These are phyloP conservation scores for Pleurotus cornucopiae DNA, from an alignment of 768 basidiomycete species.

Conservation along the genomic window DNA sequence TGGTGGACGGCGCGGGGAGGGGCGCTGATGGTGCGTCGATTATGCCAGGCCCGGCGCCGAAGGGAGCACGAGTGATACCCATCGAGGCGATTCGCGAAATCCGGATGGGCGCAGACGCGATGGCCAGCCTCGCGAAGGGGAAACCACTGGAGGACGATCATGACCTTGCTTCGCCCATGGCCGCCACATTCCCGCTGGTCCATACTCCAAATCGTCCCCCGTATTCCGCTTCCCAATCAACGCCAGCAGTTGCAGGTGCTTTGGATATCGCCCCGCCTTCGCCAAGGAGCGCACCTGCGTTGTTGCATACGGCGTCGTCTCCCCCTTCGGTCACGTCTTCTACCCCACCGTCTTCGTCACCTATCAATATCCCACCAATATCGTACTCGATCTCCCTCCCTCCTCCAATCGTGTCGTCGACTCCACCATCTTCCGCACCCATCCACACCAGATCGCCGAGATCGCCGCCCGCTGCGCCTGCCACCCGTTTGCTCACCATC, in stretches of 20 bases:
- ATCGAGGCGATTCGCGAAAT: slow-evolving; percentile 88
- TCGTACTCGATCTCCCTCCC: not conserved
- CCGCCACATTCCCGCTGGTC: not conserved
- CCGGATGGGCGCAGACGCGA: slow-evolving; percentile 64
- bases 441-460: not conserved
- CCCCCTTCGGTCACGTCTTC: not conserved
- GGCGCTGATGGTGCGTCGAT: slow-evolving; percentile 20
- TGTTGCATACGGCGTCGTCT: not conserved
- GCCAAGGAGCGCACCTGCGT: not conserved
- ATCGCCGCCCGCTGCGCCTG: not conserved
- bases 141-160: not conserved
- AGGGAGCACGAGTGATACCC: slow-evolving; percentile 47
- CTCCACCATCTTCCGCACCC: not conserved
- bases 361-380: not conserved
- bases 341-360: not conserved
- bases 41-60: slow-evolving; percentile 5
- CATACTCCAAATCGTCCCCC: too few species aligned
- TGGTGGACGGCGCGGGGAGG: slow-evolving; percentile 55
- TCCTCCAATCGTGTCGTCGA: not conserved
- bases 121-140: not conserved
- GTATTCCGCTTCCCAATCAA: not conserved
- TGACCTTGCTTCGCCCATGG: not conserved
- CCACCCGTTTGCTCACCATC: slow-evolving; percentile 4
- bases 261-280: not conserved
- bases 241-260: not conserved